phyloP scores from a whole-genome alignment of 306 rosid species.

The Glycine latifolia region DNA sequence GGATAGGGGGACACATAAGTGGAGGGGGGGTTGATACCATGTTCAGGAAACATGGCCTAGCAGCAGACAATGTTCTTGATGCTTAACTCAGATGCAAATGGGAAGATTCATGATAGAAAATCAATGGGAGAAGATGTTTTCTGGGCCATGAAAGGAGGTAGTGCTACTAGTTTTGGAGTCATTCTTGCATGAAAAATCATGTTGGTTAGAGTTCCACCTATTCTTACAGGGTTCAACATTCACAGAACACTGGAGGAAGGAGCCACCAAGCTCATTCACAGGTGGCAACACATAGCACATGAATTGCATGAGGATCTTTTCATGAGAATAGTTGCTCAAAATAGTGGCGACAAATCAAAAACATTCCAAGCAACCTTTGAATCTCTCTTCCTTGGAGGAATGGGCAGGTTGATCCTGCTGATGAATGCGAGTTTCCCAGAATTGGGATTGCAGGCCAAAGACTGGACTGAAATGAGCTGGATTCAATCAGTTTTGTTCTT shows the following conservation, averaged over 20 bases:
- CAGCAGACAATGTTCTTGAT: constrained; percentile 66
- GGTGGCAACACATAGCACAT: constrained; percentile 53
- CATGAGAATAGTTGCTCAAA: constrained; percentile 59
- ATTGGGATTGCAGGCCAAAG: constrained; percentile 56
- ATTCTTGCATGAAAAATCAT: constrained; percentile 63
- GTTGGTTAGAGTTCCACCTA: constrained; percentile 54
- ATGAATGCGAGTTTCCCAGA: constrained; percentile 64
- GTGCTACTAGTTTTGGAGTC: constrained; percentile 68
- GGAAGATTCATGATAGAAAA: constrained; percentile 54
- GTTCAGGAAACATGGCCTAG: constrained; percentile 63
- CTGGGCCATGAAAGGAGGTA: constrained; percentile 79
- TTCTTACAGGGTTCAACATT: constrained; percentile 55
- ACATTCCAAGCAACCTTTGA: constrained; percentile 24
- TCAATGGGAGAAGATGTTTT: constrained; percentile 68
- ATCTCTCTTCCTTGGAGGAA: constrained; percentile 56
- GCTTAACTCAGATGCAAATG: constrained; percentile 57
- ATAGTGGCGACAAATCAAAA: constrained; percentile 38
- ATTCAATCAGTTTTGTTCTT: constrained; percentile 54
- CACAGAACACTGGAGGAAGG: constrained; percentile 49
- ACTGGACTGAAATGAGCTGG: constrained; percentile 73
- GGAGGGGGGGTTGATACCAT: constrained; percentile 60
- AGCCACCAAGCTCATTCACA: constrained; percentile 44
- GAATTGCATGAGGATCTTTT: constrained; percentile 62
- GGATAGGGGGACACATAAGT: constrained; percentile 68
- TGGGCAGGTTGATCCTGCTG: constrained; percentile 45